Evolutionary conservation across 2,329 filamentous ascomycete species (phyloP), one percentile per base, ranked within the genome.

Genomic region (Colletotrichum costaricense): DNA sequence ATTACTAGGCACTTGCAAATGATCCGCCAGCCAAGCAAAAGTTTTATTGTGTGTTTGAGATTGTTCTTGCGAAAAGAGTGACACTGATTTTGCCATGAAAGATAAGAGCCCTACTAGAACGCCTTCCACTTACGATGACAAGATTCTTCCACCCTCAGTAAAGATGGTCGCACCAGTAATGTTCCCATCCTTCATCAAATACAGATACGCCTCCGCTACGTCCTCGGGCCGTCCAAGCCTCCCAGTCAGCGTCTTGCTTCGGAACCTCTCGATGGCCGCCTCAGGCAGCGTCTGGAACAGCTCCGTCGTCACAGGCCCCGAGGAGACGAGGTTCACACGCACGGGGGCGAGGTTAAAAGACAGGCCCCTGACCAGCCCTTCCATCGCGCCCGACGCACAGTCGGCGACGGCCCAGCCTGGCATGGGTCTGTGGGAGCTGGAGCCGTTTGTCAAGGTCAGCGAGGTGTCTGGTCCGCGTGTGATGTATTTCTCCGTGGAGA

Each of bases 201-300:
- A 86, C 14, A 86, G 56, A 69, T 85, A 87, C 12, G 81, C 81
- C 75, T 86, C 85, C 0, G 83, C 84, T 33, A 85, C 78, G 54
- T 86, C 83, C 42, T 84, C 82, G 0, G 83, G 79, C 30, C 69
- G 28, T 0, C 69, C 66, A 2, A 69, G 38, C 2, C 28, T 19
- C 1, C 42, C 54, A 0, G 67, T 63, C 0, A 71, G 7, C 9
- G 55, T 67, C 56, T 67, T 66, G 2, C 24, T 52, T 28, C 67
- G 6, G 26, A 69, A 69, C 38, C 55, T 28, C 49, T 71, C 69
- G 5, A 55, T 42, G 19, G 38, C 56, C 30, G 42, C 42, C 35
- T 54, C 54, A 2, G 65, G 64, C n/a, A 64, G 52, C 19, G 30
- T 60, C 5, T 4, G 8, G 42, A 71, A 71, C 1, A 71, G 9